phyloP scores from a whole-genome alignment of 1,284 basidiomycete species.

The Trichosporon faecale region DNA sequence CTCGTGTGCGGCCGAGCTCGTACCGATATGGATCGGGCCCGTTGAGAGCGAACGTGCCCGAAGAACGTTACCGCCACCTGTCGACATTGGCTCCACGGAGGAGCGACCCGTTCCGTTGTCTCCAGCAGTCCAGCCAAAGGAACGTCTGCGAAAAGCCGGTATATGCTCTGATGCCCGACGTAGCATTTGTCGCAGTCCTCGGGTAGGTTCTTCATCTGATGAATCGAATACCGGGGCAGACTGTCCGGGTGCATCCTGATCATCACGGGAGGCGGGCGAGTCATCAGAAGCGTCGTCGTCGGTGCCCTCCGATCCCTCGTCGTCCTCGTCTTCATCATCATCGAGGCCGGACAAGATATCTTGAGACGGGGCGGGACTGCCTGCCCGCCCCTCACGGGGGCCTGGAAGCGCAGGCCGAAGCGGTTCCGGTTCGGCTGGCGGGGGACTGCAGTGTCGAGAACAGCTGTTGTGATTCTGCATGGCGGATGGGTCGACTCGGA shows the following conservation, averaged over 20 bases:
- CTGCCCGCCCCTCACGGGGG: conserved; percentile 38
- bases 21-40: background rate
- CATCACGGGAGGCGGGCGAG: background rate
- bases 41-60: conserved; percentile 13
- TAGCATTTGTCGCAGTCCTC: conserved; percentile 30
- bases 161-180: conserved; percentile 42
- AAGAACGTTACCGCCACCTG: background rate
- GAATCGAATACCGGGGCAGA: conserved; percentile 10
- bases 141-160: conserved; percentile 30
- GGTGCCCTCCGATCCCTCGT: conserved; percentile 45
- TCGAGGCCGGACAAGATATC: conserved; percentile 51
- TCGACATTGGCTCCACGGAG: background rate
- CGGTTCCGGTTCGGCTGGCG: conserved; percentile 28
- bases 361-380: conserved; percentile 40
- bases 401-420: conserved; percentile 28
- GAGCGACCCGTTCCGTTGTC: background rate
- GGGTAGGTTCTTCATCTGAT: background rate
- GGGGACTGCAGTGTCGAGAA: conserved; percentile 41
- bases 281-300: background rate
- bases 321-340: conserved; percentile 57
- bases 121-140: conserved; percentile 11
- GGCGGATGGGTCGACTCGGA: conserved; percentile 33
- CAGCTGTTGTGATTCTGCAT: conserved; percentile 26
- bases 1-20: background rate
- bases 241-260: conserved; percentile 11